Evolutionary conservation across 2,329 filamentous ascomycete species (phyloP).

Genomic region (Xylariaceae sp.): DNA sequence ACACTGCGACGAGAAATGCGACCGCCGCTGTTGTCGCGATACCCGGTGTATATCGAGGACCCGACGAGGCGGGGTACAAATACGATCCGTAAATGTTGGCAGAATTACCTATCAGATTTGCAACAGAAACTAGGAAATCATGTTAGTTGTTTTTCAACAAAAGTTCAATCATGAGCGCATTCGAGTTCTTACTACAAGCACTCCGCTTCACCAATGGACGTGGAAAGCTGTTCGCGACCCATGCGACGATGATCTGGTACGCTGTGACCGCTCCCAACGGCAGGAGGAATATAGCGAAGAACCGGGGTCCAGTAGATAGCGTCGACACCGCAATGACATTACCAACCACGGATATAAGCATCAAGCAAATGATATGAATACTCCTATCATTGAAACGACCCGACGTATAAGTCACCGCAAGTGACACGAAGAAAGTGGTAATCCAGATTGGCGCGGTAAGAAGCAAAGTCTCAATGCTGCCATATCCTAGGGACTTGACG

Average conservation of each 20-base stretch:
- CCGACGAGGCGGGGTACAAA: slow-evolving; percentile 41
- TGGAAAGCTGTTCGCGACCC: slow-evolving; percentile 66
- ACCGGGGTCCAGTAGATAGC: slow-evolving; percentile 46
- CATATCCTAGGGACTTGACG: slow-evolving; percentile 57
- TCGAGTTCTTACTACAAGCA: slow-evolving; percentile 38
- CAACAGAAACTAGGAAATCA: slow-evolving; percentile 46
- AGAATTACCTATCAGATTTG: slow-evolving; percentile 63
- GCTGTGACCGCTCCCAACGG: slow-evolving; percentile 50
- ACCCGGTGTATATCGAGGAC: slow-evolving; percentile 45
- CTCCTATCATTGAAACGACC: slow-evolving; percentile 52
- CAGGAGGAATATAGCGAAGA: slow-evolving; percentile 60
- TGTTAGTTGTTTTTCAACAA: neutral
- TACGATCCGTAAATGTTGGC: slow-evolving; percentile 45
- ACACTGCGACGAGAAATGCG: slow-evolving; percentile 54
- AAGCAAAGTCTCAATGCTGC: slow-evolving; percentile 49
- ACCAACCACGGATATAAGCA: slow-evolving; percentile 48
- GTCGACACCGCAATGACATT: slow-evolving; percentile 54
- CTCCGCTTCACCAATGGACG: slow-evolving; percentile 66
- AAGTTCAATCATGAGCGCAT: neutral
- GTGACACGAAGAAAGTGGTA: slow-evolving; percentile 47
- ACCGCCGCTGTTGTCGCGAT: slow-evolving; percentile 60
- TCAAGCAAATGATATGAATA: slow-evolving; percentile 51
- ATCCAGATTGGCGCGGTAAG: slow-evolving; percentile 57
- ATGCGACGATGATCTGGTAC: slow-evolving; percentile 59
- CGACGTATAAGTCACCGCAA: slow-evolving; percentile 52